Conservation (phyloP, 441 rosid genomes). For the Syzygium malaccense region DNA sequence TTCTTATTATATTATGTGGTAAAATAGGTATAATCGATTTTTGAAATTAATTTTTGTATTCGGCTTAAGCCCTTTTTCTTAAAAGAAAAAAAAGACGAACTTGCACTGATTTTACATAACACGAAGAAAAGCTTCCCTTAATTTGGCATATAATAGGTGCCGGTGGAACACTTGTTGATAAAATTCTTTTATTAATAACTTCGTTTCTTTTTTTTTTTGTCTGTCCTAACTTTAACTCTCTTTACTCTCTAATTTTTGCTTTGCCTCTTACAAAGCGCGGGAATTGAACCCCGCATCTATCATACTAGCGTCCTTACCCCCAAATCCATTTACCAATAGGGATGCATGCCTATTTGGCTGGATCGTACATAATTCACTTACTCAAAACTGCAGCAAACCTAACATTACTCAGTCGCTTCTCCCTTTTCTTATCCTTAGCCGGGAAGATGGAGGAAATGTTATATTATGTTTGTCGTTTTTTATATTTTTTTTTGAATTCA, state of each 20-base stretch:
- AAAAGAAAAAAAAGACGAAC: not conserved
- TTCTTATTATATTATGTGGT: too few relatives aligned
- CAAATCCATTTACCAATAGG: too few relatives aligned
- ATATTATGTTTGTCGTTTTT: not conserved
- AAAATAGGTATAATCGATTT: not conserved
- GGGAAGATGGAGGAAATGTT: not conserved
- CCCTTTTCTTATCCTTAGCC: not conserved
- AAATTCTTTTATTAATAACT: not conserved
- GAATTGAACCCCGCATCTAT: too few relatives aligned
- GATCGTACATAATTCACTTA: not conserved
- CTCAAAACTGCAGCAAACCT: not conserved
- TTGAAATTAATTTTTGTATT: not conserved
- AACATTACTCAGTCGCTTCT: not conserved
- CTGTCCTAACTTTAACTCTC: too few relatives aligned
- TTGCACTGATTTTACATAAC: too few relatives aligned
- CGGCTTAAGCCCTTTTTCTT: not conserved
- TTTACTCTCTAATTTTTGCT: too few relatives aligned
- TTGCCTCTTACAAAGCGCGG: too few relatives aligned
- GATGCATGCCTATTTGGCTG: too few relatives aligned
- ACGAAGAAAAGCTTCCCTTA: not conserved
- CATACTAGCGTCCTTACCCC: too few relatives aligned
- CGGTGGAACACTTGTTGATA: too few relatives aligned
- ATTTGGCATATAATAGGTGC: not conserved
- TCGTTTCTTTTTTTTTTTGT: too few relatives aligned
- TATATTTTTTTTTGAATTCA: not conserved